These are phyloP conservation scores for Pestalotiopsis sp. DNA, from an alignment of 2,329 filamentous ascomycete species.

Conservation along the genomic window DNA sequence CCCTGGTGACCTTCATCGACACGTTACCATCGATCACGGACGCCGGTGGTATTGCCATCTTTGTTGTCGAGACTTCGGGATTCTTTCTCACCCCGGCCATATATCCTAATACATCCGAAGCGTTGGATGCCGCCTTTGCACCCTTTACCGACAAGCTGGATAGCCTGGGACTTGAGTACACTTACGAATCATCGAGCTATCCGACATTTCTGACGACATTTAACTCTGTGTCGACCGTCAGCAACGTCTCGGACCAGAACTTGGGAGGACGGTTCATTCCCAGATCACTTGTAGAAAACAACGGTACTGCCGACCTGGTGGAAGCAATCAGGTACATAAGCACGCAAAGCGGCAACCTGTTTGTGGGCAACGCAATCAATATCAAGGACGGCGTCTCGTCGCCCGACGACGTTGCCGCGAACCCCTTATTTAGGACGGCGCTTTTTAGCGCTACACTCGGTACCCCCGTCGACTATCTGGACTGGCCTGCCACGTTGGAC, in stretches of 20 bases:
- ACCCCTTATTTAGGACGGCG: constrained; percentile 19
- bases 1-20: constrained; percentile 14
- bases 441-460: constrained; percentile 15
- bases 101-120: constrained; percentile 5
- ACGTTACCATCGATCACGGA: constrained; percentile 16
- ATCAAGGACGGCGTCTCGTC: constrained; percentile 9
- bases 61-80: constrained; percentile 14
- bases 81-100: constrained; percentile 19
- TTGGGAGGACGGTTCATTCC: constrained; percentile 18
- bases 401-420: constrained; percentile 11
- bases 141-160: not conserved
- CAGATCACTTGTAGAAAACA: constrained; percentile 13
- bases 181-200: constrained; percentile 15
- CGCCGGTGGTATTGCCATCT: constrained; percentile 15
- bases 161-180: constrained; percentile 13
- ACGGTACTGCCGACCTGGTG: constrained; percentile 13
- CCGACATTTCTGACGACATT: constrained; percentile 14
- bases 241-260: constrained; percentile 22
- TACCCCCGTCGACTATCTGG: constrained; percentile 15
- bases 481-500: constrained; percentile 12
- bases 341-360: not conserved
- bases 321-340: constrained; percentile 16
- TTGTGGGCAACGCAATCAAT: constrained; percentile 17
- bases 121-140: constrained; percentile 13
- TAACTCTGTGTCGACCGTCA: constrained; percentile 11